These are phyloP conservation scores for Vitis amurensis DNA, from an alignment of 164 flowering plant species.

Conservation along the genomic window DNA sequence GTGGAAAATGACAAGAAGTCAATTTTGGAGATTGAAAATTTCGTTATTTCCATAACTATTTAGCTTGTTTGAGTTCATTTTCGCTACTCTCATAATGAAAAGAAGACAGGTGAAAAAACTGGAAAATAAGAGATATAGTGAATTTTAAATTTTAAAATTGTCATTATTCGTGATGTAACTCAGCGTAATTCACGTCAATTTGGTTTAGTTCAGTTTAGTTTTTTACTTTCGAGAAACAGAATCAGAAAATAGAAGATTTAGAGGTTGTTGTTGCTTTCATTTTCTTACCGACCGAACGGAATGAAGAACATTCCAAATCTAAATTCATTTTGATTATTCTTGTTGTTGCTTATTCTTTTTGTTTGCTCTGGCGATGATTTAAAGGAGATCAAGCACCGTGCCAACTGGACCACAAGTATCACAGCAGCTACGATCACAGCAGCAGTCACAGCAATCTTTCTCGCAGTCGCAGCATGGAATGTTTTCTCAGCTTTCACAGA, in stretches of 20 bases:
- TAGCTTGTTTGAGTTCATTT: no score
- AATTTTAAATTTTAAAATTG: no score
- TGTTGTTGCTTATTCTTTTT: neutral
- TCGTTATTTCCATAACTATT: no score
- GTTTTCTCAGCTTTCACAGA: conserved; percentile 85
- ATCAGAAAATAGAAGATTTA: neutral
- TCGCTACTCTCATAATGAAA: no score
- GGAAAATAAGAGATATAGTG: no score
- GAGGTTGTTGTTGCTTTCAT: neutral
- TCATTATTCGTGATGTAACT: no score
- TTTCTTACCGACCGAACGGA: neutral
- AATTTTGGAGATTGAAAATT: no score
- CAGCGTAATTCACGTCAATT: no score
- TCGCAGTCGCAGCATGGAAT: conserved; percentile 74
- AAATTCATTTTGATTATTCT: neutral
- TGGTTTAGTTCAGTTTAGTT: no score
- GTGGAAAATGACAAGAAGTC: no score
- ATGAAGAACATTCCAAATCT: neutral
- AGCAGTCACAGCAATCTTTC: conserved; percentile 69
- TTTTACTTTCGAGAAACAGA: neutral
- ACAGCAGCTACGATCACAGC: conserved; percentile 52
- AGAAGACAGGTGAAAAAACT: no score
- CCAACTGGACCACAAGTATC: conserved; percentile 44
- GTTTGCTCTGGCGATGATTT: neutral
- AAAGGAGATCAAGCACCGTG: conserved; percentile 47